Conservation (phyloP, 352 stramenopile genomes). For the Pythium coloratum region DNA sequence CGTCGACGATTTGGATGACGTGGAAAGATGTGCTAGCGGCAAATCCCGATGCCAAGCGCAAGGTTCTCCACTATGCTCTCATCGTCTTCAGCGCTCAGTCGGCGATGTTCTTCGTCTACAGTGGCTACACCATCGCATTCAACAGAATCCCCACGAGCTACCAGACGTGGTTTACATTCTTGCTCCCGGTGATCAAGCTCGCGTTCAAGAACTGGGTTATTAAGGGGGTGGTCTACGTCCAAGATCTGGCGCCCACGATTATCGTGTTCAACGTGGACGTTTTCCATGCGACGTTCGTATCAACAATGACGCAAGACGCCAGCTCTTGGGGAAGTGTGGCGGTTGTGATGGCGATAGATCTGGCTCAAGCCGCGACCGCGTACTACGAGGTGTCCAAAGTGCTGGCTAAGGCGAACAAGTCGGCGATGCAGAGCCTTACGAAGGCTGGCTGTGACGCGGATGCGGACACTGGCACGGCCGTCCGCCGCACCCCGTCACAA, state of each 20-base stretch:
- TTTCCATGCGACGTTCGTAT: slow-evolving; percentile 19
- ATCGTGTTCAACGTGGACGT: slow-evolving; percentile 20
- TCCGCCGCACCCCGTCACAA: no score
- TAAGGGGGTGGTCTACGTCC: neutral
- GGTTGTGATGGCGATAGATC: slow-evolving; percentile 9
- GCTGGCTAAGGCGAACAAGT: no score
- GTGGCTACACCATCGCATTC: neutral
- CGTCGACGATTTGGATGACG: neutral
- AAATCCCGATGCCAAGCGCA: neutral
- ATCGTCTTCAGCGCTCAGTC: neutral
- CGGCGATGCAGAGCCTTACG: no score
- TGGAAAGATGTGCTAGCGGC: neutral
- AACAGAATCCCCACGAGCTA: neutral
- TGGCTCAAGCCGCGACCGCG: neutral
- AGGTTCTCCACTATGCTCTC: neutral
- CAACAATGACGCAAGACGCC: slow-evolving; percentile 14
- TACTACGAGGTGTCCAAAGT: neutral
- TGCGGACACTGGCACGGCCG: no score
- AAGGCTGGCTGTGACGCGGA: no score
- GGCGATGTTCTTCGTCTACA: neutral
- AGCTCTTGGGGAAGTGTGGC: neutral
- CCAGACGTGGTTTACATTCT: neutral
- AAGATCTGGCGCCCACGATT: slow-evolving; percentile 6
- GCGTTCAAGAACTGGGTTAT: slow-evolving; percentile 12
- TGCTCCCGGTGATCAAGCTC: slow-evolving; percentile 15